These are phyloP conservation scores for Leishmania amazonensis DNA, from an alignment of 208 protist genomes.

Conservation along the genomic window DNA sequence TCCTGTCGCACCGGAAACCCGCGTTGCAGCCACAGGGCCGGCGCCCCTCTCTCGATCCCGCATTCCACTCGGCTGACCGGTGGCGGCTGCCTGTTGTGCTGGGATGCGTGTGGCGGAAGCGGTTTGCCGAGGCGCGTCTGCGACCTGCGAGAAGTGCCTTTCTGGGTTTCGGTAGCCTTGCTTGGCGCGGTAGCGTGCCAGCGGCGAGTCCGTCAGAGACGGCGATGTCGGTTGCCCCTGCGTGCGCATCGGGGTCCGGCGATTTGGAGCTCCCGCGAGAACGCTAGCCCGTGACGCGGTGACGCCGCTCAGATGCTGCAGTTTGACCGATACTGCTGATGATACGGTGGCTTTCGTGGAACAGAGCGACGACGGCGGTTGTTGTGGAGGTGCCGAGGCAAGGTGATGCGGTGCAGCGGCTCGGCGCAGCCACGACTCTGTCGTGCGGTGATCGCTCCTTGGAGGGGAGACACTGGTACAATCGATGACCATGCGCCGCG, in stretches of 20 bases:
- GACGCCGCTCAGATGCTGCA: neutral
- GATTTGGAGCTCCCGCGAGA: neutral
- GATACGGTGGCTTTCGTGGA: neutral
- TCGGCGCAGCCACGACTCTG: neutral
- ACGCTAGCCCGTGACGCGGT: neutral
- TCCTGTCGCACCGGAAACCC: neutral
- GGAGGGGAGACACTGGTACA: neutral
- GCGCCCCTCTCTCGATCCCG: neutral
- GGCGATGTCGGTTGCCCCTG: neutral
- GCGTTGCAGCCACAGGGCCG: neutral
- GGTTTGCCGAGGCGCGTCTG: neutral
- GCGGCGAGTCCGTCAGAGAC: conserved; percentile 7
- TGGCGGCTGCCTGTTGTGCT: neutral
- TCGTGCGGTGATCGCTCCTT: neutral
- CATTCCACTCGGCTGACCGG: neutral
- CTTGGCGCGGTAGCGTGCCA: conserved; percentile 16
- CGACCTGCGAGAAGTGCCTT: neutral
- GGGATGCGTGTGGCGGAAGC: neutral
- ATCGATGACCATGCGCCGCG: neutral
- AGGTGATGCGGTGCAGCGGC: neutral
- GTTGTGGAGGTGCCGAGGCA: neutral
- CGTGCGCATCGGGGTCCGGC: neutral
- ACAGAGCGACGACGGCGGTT: neutral
- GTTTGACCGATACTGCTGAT: neutral
- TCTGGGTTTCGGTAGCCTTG: conserved; percentile 13